These are phyloP conservation scores for Zoysia pacifica DNA, from an alignment of 176 grass and related monocot species.

Conservation along the genomic window DNA sequence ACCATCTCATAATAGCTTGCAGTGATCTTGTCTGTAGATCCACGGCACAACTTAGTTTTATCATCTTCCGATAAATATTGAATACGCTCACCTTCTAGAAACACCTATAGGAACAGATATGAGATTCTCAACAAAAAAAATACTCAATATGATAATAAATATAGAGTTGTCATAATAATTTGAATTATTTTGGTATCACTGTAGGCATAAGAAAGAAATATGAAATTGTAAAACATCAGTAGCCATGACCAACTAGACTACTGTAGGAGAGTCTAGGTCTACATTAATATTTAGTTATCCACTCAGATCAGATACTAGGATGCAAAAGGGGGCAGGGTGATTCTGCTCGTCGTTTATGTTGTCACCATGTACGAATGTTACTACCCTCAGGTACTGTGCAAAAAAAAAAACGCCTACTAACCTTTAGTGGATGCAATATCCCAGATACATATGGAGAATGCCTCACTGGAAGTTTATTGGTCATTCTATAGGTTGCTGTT, in stretches of 20 bases:
- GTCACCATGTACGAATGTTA: too few relatives aligned
- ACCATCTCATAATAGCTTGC: slow-evolving; percentile 83
- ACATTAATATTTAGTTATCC: too few relatives aligned
- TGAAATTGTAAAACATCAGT: neutral
- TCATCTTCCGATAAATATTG: slow-evolving; percentile 72
- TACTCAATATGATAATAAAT: neutral
- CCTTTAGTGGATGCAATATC: slow-evolving; percentile 91
- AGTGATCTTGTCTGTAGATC: slow-evolving; percentile 73
- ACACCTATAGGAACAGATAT: slow-evolving; percentile 50
- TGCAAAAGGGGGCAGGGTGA: too few relatives aligned
- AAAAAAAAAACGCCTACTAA: slow-evolving; percentile 30
- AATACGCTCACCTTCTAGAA: slow-evolving; percentile 75
- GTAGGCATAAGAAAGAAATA: slow-evolving; percentile 4
- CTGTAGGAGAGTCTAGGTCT: too few relatives aligned
- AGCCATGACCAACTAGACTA: neutral
- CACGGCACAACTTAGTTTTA: slow-evolving; percentile 57
- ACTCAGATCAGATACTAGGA: too few relatives aligned
- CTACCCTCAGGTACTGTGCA: neutral
- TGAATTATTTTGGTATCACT: neutral
- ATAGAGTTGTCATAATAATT: neutral
- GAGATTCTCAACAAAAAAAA: slow-evolving; percentile 24
- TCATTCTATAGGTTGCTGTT: slow-evolving; percentile 95
- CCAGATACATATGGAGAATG: slow-evolving; percentile 92
- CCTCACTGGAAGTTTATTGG: slow-evolving; percentile 92
- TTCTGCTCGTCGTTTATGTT: too few relatives aligned